Evolutionary conservation across 2,329 filamentous ascomycete genomes (phyloP).

Genomic region (Bipolaris sorokiniana): DNA sequence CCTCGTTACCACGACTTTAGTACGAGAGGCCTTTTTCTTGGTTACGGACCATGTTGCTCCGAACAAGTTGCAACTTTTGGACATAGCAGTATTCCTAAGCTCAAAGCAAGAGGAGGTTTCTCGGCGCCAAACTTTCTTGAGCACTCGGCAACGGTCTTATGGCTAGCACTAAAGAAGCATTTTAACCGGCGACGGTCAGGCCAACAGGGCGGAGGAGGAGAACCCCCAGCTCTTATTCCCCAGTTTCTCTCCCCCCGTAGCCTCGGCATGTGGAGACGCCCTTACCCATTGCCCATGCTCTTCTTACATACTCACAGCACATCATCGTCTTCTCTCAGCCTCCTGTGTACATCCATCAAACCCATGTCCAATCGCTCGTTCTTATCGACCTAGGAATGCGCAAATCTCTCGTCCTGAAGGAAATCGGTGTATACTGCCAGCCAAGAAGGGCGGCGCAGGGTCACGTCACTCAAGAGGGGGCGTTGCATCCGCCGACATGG

Average conservation of each 20-base stretch:
- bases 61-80: background rate
- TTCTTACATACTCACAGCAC: background rate
- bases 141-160: background rate
- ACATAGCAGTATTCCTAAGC: background rate
- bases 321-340: background rate
- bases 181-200: conserved; percentile 8
- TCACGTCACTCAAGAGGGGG: conserved; percentile 17
- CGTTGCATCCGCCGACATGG: conserved; percentile 17
- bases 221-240: conserved; percentile 11
- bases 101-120: background rate
- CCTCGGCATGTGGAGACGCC: conserved; percentile 14
- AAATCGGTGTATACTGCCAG: background rate
- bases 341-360: background rate
- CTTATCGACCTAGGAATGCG: too few species aligned
- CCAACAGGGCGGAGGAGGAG: background rate
- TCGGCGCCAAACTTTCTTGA: conserved; percentile 11
- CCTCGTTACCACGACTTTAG: background rate
- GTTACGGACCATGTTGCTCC: background rate
- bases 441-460: conserved; percentile 2
- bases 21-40: background rate
- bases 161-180: conserved; percentile 7
- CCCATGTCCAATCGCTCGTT: background rate
- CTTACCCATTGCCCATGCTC: background rate
- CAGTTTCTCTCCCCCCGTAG: conserved; percentile 6
- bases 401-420: too few species aligned